Evolutionary conservation across 371 early-diverging fungal genomes (phyloP), one percentile per base, ranked within the genome.

Genomic region (Funneliformis caledonium): DNA sequence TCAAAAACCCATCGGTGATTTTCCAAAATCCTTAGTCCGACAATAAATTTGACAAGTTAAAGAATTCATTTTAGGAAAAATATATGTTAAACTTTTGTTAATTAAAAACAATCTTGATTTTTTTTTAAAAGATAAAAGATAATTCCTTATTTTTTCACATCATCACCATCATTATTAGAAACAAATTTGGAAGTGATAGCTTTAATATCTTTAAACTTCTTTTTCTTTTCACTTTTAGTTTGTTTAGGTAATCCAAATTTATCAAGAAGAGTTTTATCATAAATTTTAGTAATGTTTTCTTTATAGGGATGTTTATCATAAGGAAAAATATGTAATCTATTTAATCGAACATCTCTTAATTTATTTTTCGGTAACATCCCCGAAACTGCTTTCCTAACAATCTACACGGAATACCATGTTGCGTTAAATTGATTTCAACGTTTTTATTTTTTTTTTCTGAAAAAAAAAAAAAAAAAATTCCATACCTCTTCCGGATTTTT

Each of bases 311-410:
- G 98, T 68, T 95, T 93, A 12, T 84, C 90, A 61, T 95, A 98
- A 19, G 95, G 93, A 88, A 97, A 99, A 45, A 98, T 90, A 81
- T 92, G 87, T 69, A 98, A 87, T 67, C 99, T 92, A 31, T 86
- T 87, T 81, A 97, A 84, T 81, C 96, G 92, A 19, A 90, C 89
- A 73, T 94, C 91, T 47, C 98, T 91, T 80, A 98, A 89, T 80
- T 91, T 91, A 87, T 97, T 97, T 85, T 97, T 98, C 45, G 99
- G 98, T 82, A 99, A 86, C 97, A 97, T 97, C 72, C 98, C 98
- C 9, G 93, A 96, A 47, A 99, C 93, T 16, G 98, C 98, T 85
- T 96, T 95, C 75, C 94, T 92, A 76, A 99, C 89, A 81, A 94
- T 90, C 86, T 91, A 76, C n/a, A 65, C 22, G 26, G 50, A 69